phyloP scores from a whole-genome alignment of 176 grass and related monocot genomes.

The Panicum miliaceum region DNA sequence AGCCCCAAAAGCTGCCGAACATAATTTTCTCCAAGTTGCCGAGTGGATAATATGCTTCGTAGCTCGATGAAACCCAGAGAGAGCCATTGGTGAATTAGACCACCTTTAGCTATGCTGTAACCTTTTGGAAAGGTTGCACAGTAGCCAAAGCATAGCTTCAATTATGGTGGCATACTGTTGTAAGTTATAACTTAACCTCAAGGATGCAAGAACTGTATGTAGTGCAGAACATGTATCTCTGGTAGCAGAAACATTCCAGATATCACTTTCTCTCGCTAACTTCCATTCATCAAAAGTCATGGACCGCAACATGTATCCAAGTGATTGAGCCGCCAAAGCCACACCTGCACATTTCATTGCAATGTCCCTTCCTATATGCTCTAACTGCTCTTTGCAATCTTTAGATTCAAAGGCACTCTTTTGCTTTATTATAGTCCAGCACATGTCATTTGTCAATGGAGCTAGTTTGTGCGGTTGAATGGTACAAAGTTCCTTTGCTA shows the following conservation, averaged over 20 bases:
- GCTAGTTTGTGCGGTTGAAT: not conserved
- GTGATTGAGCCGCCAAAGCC: not conserved
- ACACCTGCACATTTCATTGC: not conserved
- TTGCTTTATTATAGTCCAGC: not conserved
- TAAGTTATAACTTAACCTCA: not conserved
- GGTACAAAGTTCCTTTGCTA: not conserved
- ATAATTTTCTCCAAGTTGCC: not conserved
- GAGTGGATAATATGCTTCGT: not conserved
- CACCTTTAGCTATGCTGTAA: constrained; percentile 1
- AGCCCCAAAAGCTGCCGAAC: not conserved
- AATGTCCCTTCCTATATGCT: not conserved
- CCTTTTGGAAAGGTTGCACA: constrained; percentile 22
- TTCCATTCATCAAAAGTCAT: not conserved
- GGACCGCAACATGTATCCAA: not conserved
- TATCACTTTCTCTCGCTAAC: not conserved
- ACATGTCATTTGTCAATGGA: not conserved
- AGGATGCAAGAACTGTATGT: not conserved
- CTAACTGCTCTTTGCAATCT: not conserved
- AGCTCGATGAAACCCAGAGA: constrained; percentile 18
- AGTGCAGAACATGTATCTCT: not conserved
- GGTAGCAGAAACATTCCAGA: not conserved
- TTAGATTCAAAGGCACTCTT: not conserved
- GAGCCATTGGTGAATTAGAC: constrained; percentile 31
- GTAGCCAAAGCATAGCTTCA: not conserved
- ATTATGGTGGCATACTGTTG: not conserved